Evolutionary conservation across 805 yeast genomes (phyloP), one percentile per base, ranked within the genome.

Genomic region (Wickerhamomyces chaumierensis): DNA sequence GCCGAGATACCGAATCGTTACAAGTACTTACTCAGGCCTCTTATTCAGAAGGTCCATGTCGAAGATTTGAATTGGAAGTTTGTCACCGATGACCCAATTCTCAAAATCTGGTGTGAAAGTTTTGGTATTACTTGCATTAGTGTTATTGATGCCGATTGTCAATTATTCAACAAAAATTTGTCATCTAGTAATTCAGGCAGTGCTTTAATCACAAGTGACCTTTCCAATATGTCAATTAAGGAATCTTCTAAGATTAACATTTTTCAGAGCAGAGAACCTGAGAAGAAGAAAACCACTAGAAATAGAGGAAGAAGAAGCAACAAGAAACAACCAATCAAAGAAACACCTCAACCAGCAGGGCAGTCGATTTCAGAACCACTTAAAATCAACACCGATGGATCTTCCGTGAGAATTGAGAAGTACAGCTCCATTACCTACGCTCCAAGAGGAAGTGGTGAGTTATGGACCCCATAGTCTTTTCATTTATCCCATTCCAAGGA

Each of bases 11-110:
- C 86, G 2, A 55, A 55, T 5, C 61, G 80, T 43, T 62, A 75
- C 42, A 73, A 65, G 47, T 69, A 64, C 45, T 57, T 80, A 45
- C 61, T 80, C 33, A 66, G 78, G 44, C 68, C 83, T 9, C 74
- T 80, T 48, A 58, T 78, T 27, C 73, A 69, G 43, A 77, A 77
- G 52, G 62, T 66, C 36, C 68, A 60, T 39, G 46, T 60, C 28
- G 59, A 56, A 29, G 45, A 48, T 8, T 57, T 57, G 31, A 56
- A 64, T 28, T 81, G 87, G 87, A 60, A 62, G 18, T 55, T 79
- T 18, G 65, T 80, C 5, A 70, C 84, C 5, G 90, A 81, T 52
- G 84, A 78, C 47, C 51, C 66, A 2, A 62, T 66, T 3, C 67
- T 76, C 14, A 58, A 61, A 40, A 63, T 69, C 33, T 69, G 83